A percentile compares a stretch with the other conserved stretches of the same genome.
phyloP scores from a whole-genome alignment of 352 stramenopile species.

The Phytophthora cryptogea region DNA sequence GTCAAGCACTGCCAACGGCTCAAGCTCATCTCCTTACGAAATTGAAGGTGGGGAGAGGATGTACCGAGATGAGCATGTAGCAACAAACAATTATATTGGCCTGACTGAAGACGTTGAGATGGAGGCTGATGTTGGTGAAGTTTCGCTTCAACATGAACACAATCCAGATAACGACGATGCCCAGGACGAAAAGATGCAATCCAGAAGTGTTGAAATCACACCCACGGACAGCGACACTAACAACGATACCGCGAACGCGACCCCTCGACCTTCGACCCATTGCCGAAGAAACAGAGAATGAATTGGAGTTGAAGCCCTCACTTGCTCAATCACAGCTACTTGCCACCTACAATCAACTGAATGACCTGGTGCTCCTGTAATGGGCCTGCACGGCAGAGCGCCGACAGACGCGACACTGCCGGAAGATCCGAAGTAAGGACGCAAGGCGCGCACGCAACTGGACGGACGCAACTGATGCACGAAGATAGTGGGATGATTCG shows the following conservation, averaged over 20 bases:
- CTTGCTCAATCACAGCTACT: constrained; percentile 9
- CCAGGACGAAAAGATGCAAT: background rate
- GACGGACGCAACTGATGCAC: no score
- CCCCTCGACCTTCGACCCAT: background rate
- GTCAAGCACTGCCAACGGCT: background rate
- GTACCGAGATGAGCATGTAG: background rate
- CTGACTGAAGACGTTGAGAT: constrained; percentile 25
- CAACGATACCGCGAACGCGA: background rate
- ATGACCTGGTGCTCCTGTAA: constrained; percentile 21
- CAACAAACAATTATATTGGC: constrained; percentile 17
- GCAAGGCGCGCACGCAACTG: no score
- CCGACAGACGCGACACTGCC: no score
- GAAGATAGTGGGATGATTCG: no score
- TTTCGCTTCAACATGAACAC: background rate
- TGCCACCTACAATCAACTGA: constrained; percentile 33
- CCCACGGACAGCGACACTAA: constrained; percentile 22
- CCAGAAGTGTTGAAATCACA: constrained; percentile 22
- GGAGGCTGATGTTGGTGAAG: background rate
- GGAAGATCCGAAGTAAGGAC: no score
- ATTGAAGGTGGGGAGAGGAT: background rate
- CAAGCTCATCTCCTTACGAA: constrained; percentile 2
- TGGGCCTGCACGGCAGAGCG: no score
- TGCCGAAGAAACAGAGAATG: background rate
- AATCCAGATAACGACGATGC: background rate
- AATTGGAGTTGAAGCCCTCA: constrained; percentile 6